A percentile compares a stretch with the other conserved stretches of the same genome.
These are phyloP conservation scores for Trichosanthes truncata DNA, from an alignment of 306 rosid species.

Conservation along the genomic window DNA sequence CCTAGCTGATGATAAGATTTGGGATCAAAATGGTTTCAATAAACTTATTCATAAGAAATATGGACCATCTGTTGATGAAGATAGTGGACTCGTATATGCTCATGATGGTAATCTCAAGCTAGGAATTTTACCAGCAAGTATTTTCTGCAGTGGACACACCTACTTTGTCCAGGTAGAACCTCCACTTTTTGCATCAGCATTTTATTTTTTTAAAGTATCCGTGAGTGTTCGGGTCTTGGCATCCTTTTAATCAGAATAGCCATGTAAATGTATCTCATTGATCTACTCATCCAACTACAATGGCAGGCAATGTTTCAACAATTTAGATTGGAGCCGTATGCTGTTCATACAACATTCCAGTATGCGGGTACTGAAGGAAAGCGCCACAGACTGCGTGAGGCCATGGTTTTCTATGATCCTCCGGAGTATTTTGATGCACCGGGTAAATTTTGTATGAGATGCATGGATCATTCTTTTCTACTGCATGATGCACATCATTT, in stretches of 20 bases:
- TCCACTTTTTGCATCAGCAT: not conserved
- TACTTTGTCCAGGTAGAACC: constrained; percentile 79
- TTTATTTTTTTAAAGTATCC: not conserved
- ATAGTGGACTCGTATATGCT: constrained; percentile 74
- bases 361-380: constrained; percentile 92
- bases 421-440: constrained; percentile 81
- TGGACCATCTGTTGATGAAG: constrained; percentile 67
- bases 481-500: not conserved
- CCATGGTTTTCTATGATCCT: constrained; percentile 80
- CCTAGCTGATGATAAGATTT: constrained; percentile 63
- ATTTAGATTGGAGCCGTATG: constrained; percentile 79
- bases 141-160: constrained; percentile 94
- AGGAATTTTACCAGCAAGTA: constrained; percentile 81
- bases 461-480: not conserved
- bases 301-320: constrained; percentile 82
- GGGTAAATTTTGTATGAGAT: constrained; percentile 28
- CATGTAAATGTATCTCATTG: not conserved
- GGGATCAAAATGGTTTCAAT: constrained; percentile 97
- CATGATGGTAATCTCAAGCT: constrained; percentile 87
- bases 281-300: not conserved
- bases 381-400: constrained; percentile 93
- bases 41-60: constrained; percentile 54
- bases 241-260: not conserved
- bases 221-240: not conserved
- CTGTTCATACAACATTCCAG: constrained; percentile 91